Conservation (phyloP, 2,329 filamentous ascomycete species). For the Rhynchosporium agropyri region DNA sequence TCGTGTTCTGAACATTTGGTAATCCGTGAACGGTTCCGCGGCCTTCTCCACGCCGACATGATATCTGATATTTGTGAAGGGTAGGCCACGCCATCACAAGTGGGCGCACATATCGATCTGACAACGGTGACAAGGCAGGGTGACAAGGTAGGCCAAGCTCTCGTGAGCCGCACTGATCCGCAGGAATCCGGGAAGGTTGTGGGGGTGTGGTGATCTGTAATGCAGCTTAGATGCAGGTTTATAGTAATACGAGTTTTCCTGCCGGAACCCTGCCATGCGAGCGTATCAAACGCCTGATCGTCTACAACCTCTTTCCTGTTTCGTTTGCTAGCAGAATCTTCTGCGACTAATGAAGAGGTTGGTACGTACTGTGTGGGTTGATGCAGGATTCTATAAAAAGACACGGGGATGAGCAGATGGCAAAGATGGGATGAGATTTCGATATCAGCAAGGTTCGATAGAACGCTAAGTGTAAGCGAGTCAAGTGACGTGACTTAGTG, state of each 20-base stretch:
- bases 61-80: constrained; percentile 1
- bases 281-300: not conserved
- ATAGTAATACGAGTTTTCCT: constrained; percentile 9
- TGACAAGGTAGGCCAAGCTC: constrained; percentile 2
- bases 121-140: not conserved
- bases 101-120: not conserved
- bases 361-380: not conserved
- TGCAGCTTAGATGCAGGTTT: constrained; percentile 5
- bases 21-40: not conserved
- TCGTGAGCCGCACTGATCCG: constrained; percentile 14
- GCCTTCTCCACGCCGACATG: not conserved
- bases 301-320: constrained; percentile 6
- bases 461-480: constrained; percentile 6
- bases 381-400: constrained; percentile 7
- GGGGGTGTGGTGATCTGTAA: constrained; percentile 10
- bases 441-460: constrained; percentile 2
- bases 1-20: not conserved
- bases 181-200: not conserved
- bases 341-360: constrained; percentile 1
- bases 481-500: not conserved
- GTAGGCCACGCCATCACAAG: not conserved
- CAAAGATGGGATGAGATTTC: constrained; percentile 5
- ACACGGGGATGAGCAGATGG: constrained; percentile 2
- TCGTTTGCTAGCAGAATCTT: constrained; percentile 9
- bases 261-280: not conserved